These are phyloP conservation scores for Phytopythium kandeliae DNA, from an alignment of 352 stramenopile species.

Conservation along the genomic window DNA sequence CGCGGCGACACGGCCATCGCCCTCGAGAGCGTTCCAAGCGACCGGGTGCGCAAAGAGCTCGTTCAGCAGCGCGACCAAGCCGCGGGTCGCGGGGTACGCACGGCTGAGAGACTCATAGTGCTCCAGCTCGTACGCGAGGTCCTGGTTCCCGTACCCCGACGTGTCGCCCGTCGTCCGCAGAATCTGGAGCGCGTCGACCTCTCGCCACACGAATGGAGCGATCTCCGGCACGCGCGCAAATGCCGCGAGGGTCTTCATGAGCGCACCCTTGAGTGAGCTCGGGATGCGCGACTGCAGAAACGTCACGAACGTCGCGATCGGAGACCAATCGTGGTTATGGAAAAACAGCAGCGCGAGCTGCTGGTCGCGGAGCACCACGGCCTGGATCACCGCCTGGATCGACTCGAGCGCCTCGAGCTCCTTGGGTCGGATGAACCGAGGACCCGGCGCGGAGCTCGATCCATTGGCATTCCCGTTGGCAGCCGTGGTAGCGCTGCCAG, in stretches of 20 bases:
- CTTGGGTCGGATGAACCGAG: conserved; percentile 73
- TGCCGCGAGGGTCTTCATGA: conserved; percentile 80
- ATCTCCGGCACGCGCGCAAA: conserved; percentile 79
- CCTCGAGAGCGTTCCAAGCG: conserved; percentile 69
- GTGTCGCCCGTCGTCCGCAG: conserved; percentile 65
- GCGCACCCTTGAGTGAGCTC: conserved; percentile 74
- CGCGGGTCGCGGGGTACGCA: conserved; percentile 72
- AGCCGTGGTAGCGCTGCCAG: neutral
- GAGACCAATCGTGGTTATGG: conserved; percentile 83
- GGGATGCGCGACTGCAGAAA: conserved; percentile 82
- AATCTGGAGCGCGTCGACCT: conserved; percentile 82
- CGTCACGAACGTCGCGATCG: conserved; percentile 75
- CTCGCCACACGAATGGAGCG: conserved; percentile 77
- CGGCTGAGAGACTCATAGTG: conserved; percentile 78
- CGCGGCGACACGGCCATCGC: conserved; percentile 62
- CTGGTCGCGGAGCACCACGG: conserved; percentile 55
- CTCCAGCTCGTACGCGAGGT: conserved; percentile 83
- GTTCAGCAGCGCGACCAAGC: conserved; percentile 67
- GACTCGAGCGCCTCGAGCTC: conserved; percentile 78
- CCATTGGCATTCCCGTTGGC: conserved; percentile 8
- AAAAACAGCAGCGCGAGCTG: conserved; percentile 81
- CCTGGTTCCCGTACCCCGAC: conserved; percentile 54
- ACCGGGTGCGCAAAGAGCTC: conserved; percentile 76
- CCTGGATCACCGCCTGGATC: conserved; percentile 76
- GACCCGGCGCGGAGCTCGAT: conserved; percentile 24